These are phyloP conservation scores for Trametes cinnabarina DNA, from an alignment of 768 basidiomycete species.

Conservation along the genomic window DNA sequence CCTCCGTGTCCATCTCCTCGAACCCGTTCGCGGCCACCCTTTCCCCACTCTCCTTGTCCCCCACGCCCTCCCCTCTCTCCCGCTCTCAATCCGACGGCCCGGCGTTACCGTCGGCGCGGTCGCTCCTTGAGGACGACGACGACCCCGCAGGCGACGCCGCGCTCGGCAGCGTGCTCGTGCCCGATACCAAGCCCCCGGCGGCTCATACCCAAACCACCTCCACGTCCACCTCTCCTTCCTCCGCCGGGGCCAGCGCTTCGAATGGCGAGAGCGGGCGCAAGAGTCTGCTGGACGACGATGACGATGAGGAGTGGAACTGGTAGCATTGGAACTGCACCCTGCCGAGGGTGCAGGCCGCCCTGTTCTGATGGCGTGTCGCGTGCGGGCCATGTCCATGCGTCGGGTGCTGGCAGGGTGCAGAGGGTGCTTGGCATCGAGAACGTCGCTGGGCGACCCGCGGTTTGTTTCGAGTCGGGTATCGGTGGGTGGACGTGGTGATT, in stretches of 20 bases:
- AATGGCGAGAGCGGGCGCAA: background rate
- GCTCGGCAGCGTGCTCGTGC: conserved; percentile 35
- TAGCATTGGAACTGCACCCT: conserved; percentile 26
- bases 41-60: conserved; percentile 17
- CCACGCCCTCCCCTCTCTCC: conserved; percentile 7
- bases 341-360: conserved; percentile 12
- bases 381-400: background rate
- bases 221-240: conserved; percentile 7
- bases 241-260: conserved; percentile 3
- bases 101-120: conserved; percentile 21
- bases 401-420: background rate
- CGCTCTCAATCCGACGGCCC: conserved; percentile 8
- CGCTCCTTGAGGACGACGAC: conserved; percentile 39
- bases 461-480: no score
- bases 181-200: conserved; percentile 29
- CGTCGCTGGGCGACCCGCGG: no score
- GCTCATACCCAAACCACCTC: no score
- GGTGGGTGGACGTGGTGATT: no score
- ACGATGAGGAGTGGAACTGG: conserved; percentile 66
- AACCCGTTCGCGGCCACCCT: conserved; percentile 19
- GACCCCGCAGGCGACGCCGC: conserved; percentile 14
- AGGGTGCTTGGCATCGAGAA: background rate
- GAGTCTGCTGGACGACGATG: conserved; percentile 26
- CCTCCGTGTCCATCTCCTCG: conserved; percentile 15
- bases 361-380: background rate